Base-by-base conservation (phyloP, 108 stramenopile genomes). In the Stephanodiscus triporus region DNA sequence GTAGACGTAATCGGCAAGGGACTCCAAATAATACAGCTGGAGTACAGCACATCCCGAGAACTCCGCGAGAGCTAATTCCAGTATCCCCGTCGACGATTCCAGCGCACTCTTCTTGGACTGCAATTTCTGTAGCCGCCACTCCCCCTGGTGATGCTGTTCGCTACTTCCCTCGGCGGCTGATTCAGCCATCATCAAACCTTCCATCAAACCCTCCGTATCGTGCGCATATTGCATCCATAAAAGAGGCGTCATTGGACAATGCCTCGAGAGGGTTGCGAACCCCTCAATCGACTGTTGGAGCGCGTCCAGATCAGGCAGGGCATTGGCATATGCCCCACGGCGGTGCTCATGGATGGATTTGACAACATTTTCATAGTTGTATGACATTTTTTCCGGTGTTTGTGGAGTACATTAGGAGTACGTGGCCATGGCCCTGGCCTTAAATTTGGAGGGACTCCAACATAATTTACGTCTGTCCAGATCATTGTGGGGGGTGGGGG, bases 241-340 rank as follows among this genome's bases (percentile, higher is more conserved):
- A 36, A 90, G 68, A 22, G 94, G 94, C 19, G 94, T 92, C 91
- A 95, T 91, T 76, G 90, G 90, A 66, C 94, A 95, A 66, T 88
- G 77, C 50, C 53, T 75, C 9, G 80, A 81, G 13, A 81, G 80
- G 56, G 67, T 60, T 47, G 80, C 68, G 63, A 81, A 81, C 58
- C 59, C 80, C 56, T 81, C 80, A 58, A 81, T 70, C n/a, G 80
- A 81, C 70, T 70, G 63, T 66, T 81, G 80, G 13, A 81, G 73
- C 19, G 80, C 68, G 8, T 81, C 80, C 49, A 81, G 63, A 60
- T 81, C 73, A 24, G 70, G 69, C 55, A n/a, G 34, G 48, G 22
- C 11, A 54, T 48, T 67, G 14, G 66, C 62, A 26, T 83, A 83
- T 13, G 78, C 82, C 42, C 26, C 49, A 17, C 42, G 64, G 13